Evolutionary conservation across 1,139 yeast genomes (phyloP), one percentile per base, ranked within the genome.

Genomic region (Candida labiduridarum): DNA sequence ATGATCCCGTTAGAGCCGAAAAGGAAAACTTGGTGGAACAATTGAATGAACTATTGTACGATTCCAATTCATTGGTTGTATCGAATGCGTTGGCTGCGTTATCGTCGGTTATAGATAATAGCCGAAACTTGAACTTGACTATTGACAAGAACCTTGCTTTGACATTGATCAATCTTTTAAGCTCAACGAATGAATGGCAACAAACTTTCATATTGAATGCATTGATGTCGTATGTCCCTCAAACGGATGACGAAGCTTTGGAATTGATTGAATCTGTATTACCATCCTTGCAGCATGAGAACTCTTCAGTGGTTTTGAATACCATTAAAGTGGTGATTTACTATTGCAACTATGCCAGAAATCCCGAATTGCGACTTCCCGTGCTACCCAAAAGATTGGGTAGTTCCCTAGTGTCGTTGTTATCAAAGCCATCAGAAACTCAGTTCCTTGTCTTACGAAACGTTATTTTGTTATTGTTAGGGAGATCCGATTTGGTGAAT

Each of bases 361-460:
- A 66, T 48, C 74, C 79, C 0, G 75, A 72, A 41, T 66, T 76
- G 36, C 72, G 75, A 11, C 54, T 75, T 15, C 87, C 89, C 0
- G 63, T 75, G 2, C 65, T 87, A 34, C 79, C 87, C 3, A 77
- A 78, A 53, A 73, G 89, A 53, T 69, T 91, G 45, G 90, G 96
- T 0, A 80, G 85, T 4, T 86, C 96, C 0, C 72, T 92, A 49
- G 80, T 86, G 1, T 81, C 92, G 8, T 68, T 91, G 44, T 72
- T 92, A 52, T 78, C 90, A 1, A 89, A 89, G 57, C 92, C 96
- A 0, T 73, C 94, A 0, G 97, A 92, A 65, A 77, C 89, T 39
- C 96, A 91, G 65, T 92, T 91, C 63, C 73, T 91, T 47, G 89
- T 88, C 0, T 72, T 92, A 53, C 72, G 97, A 61, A 92, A 92